phyloP scores from a whole-genome alignment of 768 basidiomycete species.

The Royoungia palumana region DNA sequence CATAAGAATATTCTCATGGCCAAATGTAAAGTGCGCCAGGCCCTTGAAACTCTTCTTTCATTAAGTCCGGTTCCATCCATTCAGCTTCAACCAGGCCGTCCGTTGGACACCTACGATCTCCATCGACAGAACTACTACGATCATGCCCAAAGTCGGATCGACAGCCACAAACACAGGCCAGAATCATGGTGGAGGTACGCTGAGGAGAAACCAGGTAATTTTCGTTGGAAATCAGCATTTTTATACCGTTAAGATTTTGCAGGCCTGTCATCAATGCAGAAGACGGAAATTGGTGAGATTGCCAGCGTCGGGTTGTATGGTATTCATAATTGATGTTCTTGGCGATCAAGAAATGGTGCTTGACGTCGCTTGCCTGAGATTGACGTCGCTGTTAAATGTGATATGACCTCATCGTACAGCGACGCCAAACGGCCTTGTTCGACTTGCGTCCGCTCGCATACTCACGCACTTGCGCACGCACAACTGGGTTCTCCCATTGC shows the following conservation, averaged over 20 bases:
- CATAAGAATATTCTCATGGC: too few relatives aligned
- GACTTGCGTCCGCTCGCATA: slow-evolving; percentile 72
- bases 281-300: slow-evolving; percentile 64
- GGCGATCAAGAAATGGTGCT: slow-evolving; percentile 56
- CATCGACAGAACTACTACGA: neutral
- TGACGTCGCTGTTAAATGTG: slow-evolving; percentile 3
- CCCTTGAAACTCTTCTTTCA: too few relatives aligned
- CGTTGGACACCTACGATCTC: too few relatives aligned
- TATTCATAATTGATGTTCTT: slow-evolving; percentile 15
- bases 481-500: slow-evolving; percentile 54
- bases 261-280: slow-evolving; percentile 60
- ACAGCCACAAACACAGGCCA: slow-evolving; percentile 1
- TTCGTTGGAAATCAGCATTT: neutral
- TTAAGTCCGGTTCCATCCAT: too few relatives aligned
- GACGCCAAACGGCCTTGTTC: slow-evolving; percentile 77
- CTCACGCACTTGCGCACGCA: slow-evolving; percentile 62
- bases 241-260: neutral
- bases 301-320: neutral
- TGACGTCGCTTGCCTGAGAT: slow-evolving; percentile 9
- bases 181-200: neutral
- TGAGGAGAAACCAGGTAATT: slow-evolving; percentile 27
- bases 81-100: too few relatives aligned
- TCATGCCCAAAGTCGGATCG: slow-evolving; percentile 39
- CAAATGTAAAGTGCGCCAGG: too few relatives aligned
- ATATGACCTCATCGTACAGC: slow-evolving; percentile 32